Conservation (phyloP, 305 asterid genomes). For the Fraxinus dipetala region DNA sequence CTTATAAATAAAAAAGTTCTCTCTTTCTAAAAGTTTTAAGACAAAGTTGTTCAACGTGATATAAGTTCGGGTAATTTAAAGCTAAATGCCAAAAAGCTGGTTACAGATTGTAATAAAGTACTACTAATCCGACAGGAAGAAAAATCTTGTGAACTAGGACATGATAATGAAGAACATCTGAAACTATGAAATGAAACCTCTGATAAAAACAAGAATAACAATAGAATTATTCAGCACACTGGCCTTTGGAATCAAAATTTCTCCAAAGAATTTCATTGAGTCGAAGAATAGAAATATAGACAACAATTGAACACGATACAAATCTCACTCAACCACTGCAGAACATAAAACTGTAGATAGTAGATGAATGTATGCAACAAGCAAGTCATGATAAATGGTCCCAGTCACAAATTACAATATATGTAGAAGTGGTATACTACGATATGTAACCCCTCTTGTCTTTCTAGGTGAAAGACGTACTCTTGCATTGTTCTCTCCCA, state of each 20-base stretch:
- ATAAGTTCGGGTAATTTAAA: background rate
- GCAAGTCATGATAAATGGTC: background rate
- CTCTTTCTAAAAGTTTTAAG: background rate
- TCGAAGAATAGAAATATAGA: slow-evolving; percentile 29
- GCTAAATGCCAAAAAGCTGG: background rate
- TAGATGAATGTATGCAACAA: background rate
- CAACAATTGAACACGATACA: background rate
- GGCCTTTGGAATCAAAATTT: slow-evolving; percentile 25
- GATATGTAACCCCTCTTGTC: background rate
- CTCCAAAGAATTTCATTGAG: slow-evolving; percentile 26
- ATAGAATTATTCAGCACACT: slow-evolving; percentile 14
- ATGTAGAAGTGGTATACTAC: background rate
- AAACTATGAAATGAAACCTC: background rate
- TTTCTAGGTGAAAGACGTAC: background rate
- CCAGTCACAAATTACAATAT: background rate
- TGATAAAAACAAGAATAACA: background rate
- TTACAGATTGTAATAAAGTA: background rate
- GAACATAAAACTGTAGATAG: slow-evolving; percentile 17
- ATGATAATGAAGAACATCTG: background rate
- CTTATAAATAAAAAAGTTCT: background rate
- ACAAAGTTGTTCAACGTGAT: background rate
- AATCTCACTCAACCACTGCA: slow-evolving; percentile 26
- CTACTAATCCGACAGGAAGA: background rate
- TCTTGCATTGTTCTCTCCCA: background rate
- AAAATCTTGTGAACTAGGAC: background rate